These are phyloP conservation scores for Raffaelea ambrosiae DNA, from an alignment of 2,329 filamentous ascomycete genomes.

Conservation along the genomic window DNA sequence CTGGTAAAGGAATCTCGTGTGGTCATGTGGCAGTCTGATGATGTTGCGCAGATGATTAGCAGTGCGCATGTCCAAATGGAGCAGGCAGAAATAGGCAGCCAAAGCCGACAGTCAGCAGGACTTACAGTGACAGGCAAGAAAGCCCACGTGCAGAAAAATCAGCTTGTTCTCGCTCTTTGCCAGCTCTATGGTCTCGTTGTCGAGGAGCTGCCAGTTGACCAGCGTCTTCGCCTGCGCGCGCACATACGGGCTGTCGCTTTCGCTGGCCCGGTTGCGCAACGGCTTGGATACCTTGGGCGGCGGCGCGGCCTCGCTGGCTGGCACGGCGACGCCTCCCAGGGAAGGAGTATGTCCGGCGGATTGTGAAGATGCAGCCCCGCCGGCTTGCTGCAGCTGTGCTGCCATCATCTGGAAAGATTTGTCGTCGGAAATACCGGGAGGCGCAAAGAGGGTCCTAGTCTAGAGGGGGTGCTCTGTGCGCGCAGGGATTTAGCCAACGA, in stretches of 20 bases:
- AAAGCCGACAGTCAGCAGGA: no score
- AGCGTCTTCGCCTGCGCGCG: constrained; percentile 69
- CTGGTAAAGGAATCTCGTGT: constrained; percentile 87
- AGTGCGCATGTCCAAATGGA: no score
- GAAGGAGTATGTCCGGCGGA: constrained; percentile 5
- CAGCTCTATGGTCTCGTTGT: constrained; percentile 63
- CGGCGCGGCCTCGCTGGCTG: neutral
- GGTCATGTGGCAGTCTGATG: constrained; percentile 76
- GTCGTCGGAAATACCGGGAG: neutral
- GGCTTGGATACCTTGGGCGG: constrained; percentile 11
- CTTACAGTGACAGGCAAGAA: constrained; percentile 86
- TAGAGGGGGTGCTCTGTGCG: no score
- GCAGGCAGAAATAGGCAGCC: no score
- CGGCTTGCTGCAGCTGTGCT: constrained; percentile 15
- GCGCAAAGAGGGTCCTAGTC: neutral
- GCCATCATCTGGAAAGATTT: constrained; percentile 12
- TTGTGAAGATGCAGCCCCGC: constrained; percentile 10
- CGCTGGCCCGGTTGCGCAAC: constrained; percentile 26
- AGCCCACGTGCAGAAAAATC: constrained; percentile 90
- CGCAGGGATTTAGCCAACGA: no score
- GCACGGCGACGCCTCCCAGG: neutral
- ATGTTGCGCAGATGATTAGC: neutral
- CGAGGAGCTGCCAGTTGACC: constrained; percentile 88
- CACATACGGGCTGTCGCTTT: constrained; percentile 47
- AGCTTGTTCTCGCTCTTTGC: constrained; percentile 78